Percentiles rank a stretch among this genome's conserved stretches.
These are phyloP conservation scores for Neurospora sp. DNA, from an alignment of 495 filamentous ascomycete genomes.

Conservation along the genomic window DNA sequence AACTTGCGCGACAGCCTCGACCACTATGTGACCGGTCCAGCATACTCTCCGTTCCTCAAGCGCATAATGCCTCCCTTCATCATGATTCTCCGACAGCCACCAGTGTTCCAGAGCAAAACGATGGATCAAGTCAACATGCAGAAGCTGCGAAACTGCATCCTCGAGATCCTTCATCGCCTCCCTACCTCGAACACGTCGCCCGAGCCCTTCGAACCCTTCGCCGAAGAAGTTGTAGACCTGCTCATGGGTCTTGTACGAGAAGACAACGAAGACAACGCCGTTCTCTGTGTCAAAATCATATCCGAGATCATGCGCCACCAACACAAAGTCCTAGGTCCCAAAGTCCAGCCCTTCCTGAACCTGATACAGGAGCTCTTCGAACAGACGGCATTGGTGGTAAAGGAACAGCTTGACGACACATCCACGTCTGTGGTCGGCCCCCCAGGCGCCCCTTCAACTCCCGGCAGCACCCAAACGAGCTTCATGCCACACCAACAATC, in stretches of 20 bases:
- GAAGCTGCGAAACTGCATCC: slow-evolving; percentile 81
- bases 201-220: slow-evolving; percentile 78
- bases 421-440: slow-evolving; percentile 32
- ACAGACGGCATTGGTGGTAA: slow-evolving; percentile 83
- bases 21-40: slow-evolving; percentile 41
- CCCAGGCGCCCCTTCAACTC: slow-evolving; percentile 61
- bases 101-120: slow-evolving; percentile 82
- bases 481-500: slow-evolving; percentile 54
- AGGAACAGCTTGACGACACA: slow-evolving; percentile 82
- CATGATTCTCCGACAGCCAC: slow-evolving; percentile 71
- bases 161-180: slow-evolving; percentile 89
- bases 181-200: slow-evolving; percentile 57
- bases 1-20: slow-evolving; percentile 82
- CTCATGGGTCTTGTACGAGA: slow-evolving; percentile 77
- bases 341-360: slow-evolving; percentile 81
- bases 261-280: slow-evolving; percentile 98
- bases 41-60: slow-evolving; percentile 68
- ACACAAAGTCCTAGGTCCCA: slow-evolving; percentile 62
- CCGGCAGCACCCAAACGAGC: slow-evolving; percentile 57
- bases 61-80: slow-evolving; percentile 87
- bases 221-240: slow-evolving; percentile 73
- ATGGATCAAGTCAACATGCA: slow-evolving; percentile 63
- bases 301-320: slow-evolving; percentile 95
- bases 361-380: slow-evolving; percentile 94
- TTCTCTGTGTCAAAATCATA: slow-evolving; percentile 93